phyloP scores from a whole-genome alignment of 257 asterid genomes.

The Solanum microdontum region DNA sequence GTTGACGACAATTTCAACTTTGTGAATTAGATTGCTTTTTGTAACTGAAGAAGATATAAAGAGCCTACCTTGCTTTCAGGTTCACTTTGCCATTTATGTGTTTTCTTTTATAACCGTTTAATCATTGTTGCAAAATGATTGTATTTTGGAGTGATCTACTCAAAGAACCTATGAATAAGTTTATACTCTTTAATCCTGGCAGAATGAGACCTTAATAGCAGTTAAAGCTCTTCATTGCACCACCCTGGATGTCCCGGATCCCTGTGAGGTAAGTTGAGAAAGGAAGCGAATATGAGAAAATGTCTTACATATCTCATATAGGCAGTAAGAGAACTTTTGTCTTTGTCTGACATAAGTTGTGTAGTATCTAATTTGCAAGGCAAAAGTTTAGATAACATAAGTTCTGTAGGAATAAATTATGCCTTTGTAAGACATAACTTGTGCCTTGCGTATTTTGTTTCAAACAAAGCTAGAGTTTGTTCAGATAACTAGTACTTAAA shows the following conservation, averaged over 20 bases:
- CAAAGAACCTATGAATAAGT: neutral
- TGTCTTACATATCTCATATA: slow-evolving; percentile 9
- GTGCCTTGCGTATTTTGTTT: too few species aligned
- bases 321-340: too few species aligned
- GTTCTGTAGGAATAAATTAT: too few species aligned
- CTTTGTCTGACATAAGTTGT: too few species aligned
- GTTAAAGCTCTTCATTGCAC: slow-evolving; percentile 98
- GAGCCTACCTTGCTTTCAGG: slow-evolving; percentile 77
- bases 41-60: slow-evolving; percentile 88
- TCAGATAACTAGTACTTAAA: too few species aligned
- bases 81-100: slow-evolving; percentile 14
- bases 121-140: neutral
- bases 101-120: neutral
- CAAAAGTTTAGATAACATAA: too few species aligned
- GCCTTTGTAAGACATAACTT: too few species aligned
- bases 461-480: neutral
- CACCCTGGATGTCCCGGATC: slow-evolving; percentile 95
- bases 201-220: slow-evolving; percentile 86
- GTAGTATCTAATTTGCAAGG: too few species aligned
- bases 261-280: slow-evolving; percentile 61
- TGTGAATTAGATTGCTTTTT: slow-evolving; percentile 62
- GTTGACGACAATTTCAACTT: slow-evolving; percentile 3
- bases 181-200: slow-evolving; percentile 13
- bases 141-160: neutral
- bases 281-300: slow-evolving; percentile 5